phyloP scores from a whole-genome alignment of 441 rosid species.

The Populus hybrid region DNA sequence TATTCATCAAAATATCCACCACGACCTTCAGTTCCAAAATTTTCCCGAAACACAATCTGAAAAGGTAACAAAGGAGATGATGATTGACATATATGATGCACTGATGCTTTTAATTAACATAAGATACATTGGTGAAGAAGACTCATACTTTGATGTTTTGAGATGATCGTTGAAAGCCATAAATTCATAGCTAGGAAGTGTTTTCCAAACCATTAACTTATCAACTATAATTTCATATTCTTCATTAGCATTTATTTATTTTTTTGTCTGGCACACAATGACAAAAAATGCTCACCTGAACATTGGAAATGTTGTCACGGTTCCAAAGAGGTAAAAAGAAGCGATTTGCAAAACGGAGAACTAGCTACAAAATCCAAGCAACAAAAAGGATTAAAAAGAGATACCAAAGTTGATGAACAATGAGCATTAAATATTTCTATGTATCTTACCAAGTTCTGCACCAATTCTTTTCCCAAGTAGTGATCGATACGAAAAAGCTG shows the following conservation, averaged over 20 bases:
- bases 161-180: neutral
- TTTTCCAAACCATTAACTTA: constrained; percentile 4
- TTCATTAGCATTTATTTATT: neutral
- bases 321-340: constrained; percentile 98
- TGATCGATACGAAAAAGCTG: constrained; percentile 98
- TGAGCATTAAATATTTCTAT: neutral
- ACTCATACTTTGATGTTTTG: neutral
- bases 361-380: constrained; percentile 57
- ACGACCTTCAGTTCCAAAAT: constrained; percentile 97
- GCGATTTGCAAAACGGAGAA: constrained; percentile 97
- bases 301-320: constrained; percentile 93
- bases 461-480: constrained; percentile 94
- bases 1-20: constrained; percentile 99
- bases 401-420: constrained; percentile 17
- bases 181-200: neutral
- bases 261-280: neutral
- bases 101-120: neutral
- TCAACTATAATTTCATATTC: neutral
- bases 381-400: constrained; percentile 20
- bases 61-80: constrained; percentile 12
- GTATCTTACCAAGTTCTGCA: constrained; percentile 87
- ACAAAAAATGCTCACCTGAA: constrained; percentile 62
- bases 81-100: neutral
- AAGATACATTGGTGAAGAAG: neutral
- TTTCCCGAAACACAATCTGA: constrained; percentile 96